Base-by-base conservation (phyloP, 2,329 filamentous ascomycete species). In the Sarocladium strictum region DNA sequence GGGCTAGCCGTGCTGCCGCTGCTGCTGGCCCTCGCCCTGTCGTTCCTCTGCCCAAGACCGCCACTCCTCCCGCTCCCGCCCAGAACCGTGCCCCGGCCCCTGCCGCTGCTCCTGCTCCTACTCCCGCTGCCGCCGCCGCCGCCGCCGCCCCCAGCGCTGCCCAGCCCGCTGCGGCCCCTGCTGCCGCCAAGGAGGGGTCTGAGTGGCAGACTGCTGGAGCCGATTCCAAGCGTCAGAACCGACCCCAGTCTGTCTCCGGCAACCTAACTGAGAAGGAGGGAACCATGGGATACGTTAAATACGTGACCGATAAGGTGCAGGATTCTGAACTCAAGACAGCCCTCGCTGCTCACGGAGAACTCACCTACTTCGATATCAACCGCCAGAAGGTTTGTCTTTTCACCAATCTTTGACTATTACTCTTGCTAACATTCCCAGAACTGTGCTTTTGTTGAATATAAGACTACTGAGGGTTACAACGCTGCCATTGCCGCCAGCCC, bases 371-470 rank as follows among this genome's bases (percentile, higher is more conserved):
- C 60, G 89, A 91, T 55, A 81, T 93, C 63, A 91, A 89, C 72
- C 85, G 88, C 57, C 74, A 81, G 64, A 97, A 96, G 88, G 92
- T 96, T 70, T 58, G 73, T 68, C 17, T 47, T 45, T 43, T 45
- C n/a, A 14, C n/a, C n/a, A 3, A 15, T 15, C 29, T 24, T 26
- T 27, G 3, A 27, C 26, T 45, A 61, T 64, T 55, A 60, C 57
- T 60, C 59, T 60, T 17, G 52, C 40, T 53, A 32, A 56, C 54
- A 29, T 32, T 29, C 38, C 26, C 67, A 96, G 93, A 97, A 94
- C 79, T 97, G 91, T 66, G 94, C 94, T 24, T 97, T 97, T 67
- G 90, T 97, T 57, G 94, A 99, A 70, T 99, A 94, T 72, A 87
- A 85, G 66, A 88, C 86, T 47, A 68, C 83, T 21, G 84, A 91